These are phyloP conservation scores for Xylariaceae sp. DNA, from an alignment of 2,329 filamentous ascomycete genomes.

Conservation along the genomic window DNA sequence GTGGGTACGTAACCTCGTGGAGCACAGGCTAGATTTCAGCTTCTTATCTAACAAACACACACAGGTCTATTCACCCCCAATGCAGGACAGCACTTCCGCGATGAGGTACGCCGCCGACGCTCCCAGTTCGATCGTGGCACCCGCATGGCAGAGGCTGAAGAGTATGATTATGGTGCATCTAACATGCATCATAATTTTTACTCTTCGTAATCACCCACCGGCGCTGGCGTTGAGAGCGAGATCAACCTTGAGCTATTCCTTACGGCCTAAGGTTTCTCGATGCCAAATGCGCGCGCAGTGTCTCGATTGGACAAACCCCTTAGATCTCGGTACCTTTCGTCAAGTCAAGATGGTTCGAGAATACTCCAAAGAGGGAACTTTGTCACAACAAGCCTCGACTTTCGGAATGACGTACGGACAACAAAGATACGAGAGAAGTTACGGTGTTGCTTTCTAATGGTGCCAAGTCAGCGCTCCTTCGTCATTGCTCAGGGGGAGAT, in stretches of 20 bases:
- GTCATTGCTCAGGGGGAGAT: not conserved
- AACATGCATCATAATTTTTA: slow-evolving; percentile 37
- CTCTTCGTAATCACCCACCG: slow-evolving; percentile 22
- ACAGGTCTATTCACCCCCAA: slow-evolving; percentile 75
- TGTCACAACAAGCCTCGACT: no score
- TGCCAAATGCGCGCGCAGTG: slow-evolving; percentile 2
- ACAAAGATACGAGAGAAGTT: not conserved
- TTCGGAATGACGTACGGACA: not conserved
- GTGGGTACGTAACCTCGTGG: slow-evolving; percentile 55
- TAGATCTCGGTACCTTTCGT: not conserved
- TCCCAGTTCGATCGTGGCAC: slow-evolving; percentile 82
- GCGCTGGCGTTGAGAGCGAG: slow-evolving; percentile 11
- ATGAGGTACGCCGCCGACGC: slow-evolving; percentile 69
- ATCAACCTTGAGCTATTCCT: slow-evolving; percentile 1
- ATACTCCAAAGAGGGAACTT: not conserved
- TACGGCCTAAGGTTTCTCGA: slow-evolving; percentile 8
- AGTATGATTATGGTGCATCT: slow-evolving; percentile 48
- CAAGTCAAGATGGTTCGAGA: not conserved
- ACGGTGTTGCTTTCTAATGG: not conserved
- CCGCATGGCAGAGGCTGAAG: slow-evolving; percentile 61
- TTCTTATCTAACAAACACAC: slow-evolving; percentile 11
- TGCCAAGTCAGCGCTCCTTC: not conserved
- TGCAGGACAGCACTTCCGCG: slow-evolving; percentile 64
- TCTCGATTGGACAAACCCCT: slow-evolving; percentile 5
- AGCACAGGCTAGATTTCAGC: no score